These are phyloP conservation scores for Penium margaritaceum DNA, from an alignment of 139 green algal genomes.

Conservation along the genomic window DNA sequence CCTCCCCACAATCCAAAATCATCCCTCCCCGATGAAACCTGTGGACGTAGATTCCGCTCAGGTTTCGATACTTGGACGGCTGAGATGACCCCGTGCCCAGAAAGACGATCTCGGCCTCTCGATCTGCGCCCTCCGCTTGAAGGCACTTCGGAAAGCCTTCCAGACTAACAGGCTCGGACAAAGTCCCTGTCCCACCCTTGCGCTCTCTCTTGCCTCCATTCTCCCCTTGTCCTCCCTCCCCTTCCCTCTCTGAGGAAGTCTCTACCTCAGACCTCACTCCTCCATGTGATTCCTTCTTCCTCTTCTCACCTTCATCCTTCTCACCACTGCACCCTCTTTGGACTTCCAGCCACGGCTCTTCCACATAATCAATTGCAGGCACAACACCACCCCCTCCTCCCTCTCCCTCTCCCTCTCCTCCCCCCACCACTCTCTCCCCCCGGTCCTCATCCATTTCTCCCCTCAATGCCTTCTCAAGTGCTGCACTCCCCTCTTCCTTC, in stretches of 20 bases:
- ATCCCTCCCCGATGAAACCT: constrained; percentile 61
- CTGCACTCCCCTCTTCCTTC: neutral
- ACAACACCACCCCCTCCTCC: neutral
- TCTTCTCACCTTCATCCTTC: neutral
- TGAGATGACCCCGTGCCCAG: constrained; percentile 60
- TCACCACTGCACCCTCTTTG: neutral
- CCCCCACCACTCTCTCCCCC: neutral
- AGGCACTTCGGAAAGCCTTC: constrained; percentile 5
- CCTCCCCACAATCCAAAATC: constrained; percentile 88
- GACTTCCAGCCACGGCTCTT: constrained; percentile 7
- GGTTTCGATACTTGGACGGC: constrained; percentile 92
- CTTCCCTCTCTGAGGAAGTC: neutral
- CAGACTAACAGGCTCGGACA: too few species aligned
- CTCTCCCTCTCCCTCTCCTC: neutral
- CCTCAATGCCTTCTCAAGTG: neutral
- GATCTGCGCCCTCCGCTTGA: neutral
- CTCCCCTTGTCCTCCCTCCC: too few species aligned
- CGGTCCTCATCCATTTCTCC: neutral
- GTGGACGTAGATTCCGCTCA: constrained; percentile 75
- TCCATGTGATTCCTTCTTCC: constrained; percentile 1
- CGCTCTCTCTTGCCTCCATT: too few species aligned
- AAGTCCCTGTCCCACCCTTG: too few species aligned
- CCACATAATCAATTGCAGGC: neutral
- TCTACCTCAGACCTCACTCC: neutral
- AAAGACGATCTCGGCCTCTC: constrained; percentile 50